Conservation (phyloP, 2,329 filamentous ascomycete species). For the Colletotrichum sp. region DNA sequence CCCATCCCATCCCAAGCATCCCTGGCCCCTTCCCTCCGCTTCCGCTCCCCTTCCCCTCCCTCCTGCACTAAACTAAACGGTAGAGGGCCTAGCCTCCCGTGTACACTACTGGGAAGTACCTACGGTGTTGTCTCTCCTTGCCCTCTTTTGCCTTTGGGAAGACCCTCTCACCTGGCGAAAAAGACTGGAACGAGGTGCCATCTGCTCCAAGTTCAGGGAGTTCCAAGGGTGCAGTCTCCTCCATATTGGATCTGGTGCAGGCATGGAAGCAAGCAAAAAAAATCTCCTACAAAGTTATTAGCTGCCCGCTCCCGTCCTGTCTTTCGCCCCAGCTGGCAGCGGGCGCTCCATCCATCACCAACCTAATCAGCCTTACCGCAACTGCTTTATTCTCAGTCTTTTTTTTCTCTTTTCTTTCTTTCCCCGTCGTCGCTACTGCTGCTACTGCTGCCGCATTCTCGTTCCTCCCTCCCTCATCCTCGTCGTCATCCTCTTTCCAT, state of each 20-base stretch:
- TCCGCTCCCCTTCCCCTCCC: neutral
- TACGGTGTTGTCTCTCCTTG: neutral
- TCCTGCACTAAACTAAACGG: neutral
- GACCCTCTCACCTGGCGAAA: neutral
- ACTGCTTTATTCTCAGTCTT: constrained; percentile 3
- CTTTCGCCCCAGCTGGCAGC: constrained; percentile 11
- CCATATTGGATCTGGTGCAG: neutral
- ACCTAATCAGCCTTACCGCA: constrained; percentile 20
- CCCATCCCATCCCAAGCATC: neutral
- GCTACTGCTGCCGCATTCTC: neutral
- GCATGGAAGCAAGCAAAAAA: neutral
- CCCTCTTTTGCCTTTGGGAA: neutral
- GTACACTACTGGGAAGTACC: neutral
- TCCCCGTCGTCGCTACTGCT: neutral
- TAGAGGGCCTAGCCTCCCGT: neutral
- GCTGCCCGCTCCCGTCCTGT: constrained; percentile 19
- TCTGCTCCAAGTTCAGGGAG: neutral
- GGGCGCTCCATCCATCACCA: constrained; percentile 14
- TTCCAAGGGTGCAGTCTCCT: neutral
- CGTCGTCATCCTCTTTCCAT: neutral
- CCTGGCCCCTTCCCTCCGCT: neutral
- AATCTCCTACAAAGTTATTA: constrained; percentile 18
- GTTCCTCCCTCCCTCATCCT: neutral
- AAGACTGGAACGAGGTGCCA: neutral
- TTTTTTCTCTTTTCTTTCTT: neutral